Evolutionary conservation across 331 rosid species (phyloP).

Genomic region (Cydonia oblonga): DNA sequence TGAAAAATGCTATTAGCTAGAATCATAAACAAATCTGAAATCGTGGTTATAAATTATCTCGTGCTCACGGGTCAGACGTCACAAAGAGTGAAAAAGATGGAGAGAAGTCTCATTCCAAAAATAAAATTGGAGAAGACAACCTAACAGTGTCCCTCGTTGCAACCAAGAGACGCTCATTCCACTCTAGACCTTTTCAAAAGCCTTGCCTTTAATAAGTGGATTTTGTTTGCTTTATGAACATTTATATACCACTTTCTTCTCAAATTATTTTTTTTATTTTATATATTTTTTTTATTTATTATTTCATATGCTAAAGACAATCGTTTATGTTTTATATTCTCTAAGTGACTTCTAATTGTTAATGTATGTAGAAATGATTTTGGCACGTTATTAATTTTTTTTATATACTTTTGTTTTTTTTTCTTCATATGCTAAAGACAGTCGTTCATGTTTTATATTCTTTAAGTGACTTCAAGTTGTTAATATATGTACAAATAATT

Average conservation of each 20-base stretch:
- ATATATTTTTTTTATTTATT: too few species aligned
- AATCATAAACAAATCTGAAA: constrained; percentile 11
- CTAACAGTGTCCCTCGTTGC: constrained; percentile 20
- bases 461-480: too few species aligned
- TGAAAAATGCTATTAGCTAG: neutral
- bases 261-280: too few species aligned
- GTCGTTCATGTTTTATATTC: too few species aligned
- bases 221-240: constrained; percentile 2
- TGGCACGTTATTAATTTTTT: neutral
- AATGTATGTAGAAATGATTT: neutral
- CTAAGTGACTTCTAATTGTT: neutral
- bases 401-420: too few species aligned
- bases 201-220: constrained; percentile 16
- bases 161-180: constrained; percentile 29
- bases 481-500: too few species aligned
- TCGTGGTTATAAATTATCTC: constrained; percentile 18
- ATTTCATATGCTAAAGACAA: neutral
- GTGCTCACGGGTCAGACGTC: neutral
- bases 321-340: neutral
- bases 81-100: constrained; percentile 5
- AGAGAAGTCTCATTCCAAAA: constrained; percentile 21
- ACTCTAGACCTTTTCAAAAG: constrained; percentile 24
- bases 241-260: constrained; percentile 10
- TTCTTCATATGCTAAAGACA: too few species aligned
- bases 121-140: constrained; percentile 12